A percentile compares a stretch with the other conserved stretches of the same genome.
Conservation (phyloP, 2,329 filamentous ascomycete species). For the Venturia carpophila region DNA sequence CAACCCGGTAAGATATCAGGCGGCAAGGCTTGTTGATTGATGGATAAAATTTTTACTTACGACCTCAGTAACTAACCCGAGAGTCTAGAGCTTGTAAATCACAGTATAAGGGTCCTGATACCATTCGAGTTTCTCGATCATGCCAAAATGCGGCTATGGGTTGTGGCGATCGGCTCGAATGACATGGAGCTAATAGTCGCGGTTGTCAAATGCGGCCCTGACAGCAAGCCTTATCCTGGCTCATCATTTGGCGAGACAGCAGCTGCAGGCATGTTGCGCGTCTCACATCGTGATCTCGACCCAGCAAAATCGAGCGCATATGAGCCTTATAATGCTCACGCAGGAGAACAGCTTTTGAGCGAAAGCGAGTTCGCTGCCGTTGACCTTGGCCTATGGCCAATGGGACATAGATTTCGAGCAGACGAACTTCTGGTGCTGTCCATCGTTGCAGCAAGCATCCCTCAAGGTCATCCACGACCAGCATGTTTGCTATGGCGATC, state of each 20-base stretch:
- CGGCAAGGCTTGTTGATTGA: no score
- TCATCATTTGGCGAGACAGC: not conserved
- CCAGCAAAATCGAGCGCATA: not conserved
- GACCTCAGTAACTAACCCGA: not conserved
- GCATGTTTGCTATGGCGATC: not conserved
- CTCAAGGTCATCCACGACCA: not conserved
- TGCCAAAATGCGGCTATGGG: constrained; percentile 8
- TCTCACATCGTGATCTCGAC: constrained; percentile 10
- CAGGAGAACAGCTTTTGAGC: not conserved
- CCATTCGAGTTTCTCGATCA: not conserved
- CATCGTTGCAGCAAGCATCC: not conserved
- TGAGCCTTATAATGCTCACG: not conserved
- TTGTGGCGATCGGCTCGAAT: not conserved
- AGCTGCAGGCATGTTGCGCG: constrained; percentile 8
- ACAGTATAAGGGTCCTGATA: not conserved
- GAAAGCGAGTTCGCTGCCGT: not conserved
- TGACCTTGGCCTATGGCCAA: no score
- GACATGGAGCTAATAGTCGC: not conserved
- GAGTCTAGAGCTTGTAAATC: not conserved
- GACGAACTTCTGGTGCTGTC: not conserved
- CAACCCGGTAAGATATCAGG: not conserved
- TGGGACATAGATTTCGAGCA: not conserved
- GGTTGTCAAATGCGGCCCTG: not conserved
- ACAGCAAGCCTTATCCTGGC: not conserved
- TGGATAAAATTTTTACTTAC: no score